phyloP scores from a whole-genome alignment of 257 asterid genomes.

The Fraxinus anomala region DNA sequence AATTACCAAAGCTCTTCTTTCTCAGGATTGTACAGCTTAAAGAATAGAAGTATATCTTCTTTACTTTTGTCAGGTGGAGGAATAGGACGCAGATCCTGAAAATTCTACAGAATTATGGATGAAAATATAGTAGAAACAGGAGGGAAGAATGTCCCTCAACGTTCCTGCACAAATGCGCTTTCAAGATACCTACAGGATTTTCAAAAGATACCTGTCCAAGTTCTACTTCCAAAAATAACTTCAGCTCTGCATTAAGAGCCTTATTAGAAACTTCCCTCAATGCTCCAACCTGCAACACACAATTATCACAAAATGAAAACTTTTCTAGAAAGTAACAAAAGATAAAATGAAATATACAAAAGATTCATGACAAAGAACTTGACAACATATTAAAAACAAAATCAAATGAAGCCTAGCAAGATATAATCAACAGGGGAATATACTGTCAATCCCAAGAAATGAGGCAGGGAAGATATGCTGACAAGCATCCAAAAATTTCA shows the following conservation, averaged over 20 bases:
- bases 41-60: constrained; percentile 86
- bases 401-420: constrained; percentile 10
- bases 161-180: constrained; percentile 10
- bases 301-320: constrained; percentile 9
- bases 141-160: constrained; percentile 19
- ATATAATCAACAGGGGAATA: constrained; percentile 12
- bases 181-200: constrained; percentile 1
- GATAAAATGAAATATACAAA: background rate
- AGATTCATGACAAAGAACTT: background rate
- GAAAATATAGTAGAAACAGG: constrained; percentile 21
- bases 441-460: constrained; percentile 11
- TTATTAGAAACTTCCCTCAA: constrained; percentile 84
- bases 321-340: background rate
- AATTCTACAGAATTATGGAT: constrained; percentile 13
- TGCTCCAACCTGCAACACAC: constrained; percentile 75
- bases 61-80: constrained; percentile 78
- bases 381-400: background rate
- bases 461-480: background rate
- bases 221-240: constrained; percentile 82
- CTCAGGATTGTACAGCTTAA: constrained; percentile 86
- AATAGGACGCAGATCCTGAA: constrained; percentile 63
- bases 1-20: constrained; percentile 87
- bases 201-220: constrained; percentile 59
- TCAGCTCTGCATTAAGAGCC: constrained; percentile 79
- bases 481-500: constrained; percentile 3